Conservation (phyloP, 1,139 yeast genomes). For the Hemisphaericaspora lyxosophila region DNA sequence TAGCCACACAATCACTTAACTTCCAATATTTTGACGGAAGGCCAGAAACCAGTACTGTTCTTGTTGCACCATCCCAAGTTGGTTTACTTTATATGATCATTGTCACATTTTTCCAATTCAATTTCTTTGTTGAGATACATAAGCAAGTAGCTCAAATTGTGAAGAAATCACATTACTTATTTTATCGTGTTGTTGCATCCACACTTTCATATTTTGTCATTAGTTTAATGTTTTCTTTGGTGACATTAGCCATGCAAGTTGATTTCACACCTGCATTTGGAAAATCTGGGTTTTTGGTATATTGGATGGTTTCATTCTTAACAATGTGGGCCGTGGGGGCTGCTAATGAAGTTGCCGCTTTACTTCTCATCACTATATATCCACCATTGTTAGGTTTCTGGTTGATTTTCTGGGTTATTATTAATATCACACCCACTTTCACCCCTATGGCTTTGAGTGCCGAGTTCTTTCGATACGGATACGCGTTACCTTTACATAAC, state of each 20-base stretch:
- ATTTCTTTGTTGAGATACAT: conserved; percentile 57
- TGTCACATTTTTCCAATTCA: conserved; percentile 57
- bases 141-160: conserved; percentile 36
- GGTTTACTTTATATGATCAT: conserved; percentile 75
- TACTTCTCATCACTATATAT: conserved; percentile 28
- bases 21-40: conserved; percentile 9
- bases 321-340: conserved; percentile 47
- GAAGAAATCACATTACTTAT: conserved; percentile 26
- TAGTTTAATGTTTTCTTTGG: conserved; percentile 38
- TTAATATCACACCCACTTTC: conserved; percentile 40
- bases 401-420: conserved; percentile 42
- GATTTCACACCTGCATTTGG: conserved; percentile 40
- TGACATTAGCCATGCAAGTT: conserved; percentile 42
- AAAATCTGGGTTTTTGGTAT: conserved; percentile 38
- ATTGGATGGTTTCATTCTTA: conserved; percentile 43
- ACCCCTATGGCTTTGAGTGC: conserved; percentile 37
- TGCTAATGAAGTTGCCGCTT: conserved; percentile 40
- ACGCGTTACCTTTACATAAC: conserved; percentile 40
- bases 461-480: conserved; percentile 36
- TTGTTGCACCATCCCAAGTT: conserved; percentile 65
- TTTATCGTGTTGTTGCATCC: conserved; percentile 31
- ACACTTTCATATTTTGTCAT: conserved; percentile 32
- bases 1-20: conserved; percentile 6
- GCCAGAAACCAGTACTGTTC: conserved; percentile 39
- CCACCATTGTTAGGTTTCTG: conserved; percentile 47